Evolutionary conservation across 225 moss, liverwort and hornwort genomes (phyloP), one percentile per base, ranked within the genome.

Genomic region (Neckera pumila): DNA sequence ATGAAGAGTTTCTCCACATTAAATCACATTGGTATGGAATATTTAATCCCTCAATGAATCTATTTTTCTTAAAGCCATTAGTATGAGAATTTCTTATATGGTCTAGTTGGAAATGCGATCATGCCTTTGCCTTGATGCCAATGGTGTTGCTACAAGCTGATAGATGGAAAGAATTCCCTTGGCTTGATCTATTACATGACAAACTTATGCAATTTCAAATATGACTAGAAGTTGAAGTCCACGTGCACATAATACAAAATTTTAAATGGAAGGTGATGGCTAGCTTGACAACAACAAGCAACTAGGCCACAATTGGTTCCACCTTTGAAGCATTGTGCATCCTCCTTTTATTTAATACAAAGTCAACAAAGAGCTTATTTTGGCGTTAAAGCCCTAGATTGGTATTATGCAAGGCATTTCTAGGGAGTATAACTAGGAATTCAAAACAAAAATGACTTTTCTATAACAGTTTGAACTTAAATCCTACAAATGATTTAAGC

Each of bases 281-380:
- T 66, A 66, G 19, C 20, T 36, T 36, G 36, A 66, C 20, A 21
- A 20, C 11, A 66, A 33, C 4, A 33, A 36, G 6, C 11, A 66
- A n/a, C 11, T n/a, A 20, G 11, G 3, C 66, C 12, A 69, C 13
- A 8, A 70, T 13, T 70, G 14, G 38, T 45, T 45, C 45, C 8
- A 66, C 36, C 6, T 11, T 67, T n/a, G n/a, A n/a, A n/a, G n/a
- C n/a, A n/a, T n/a, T 67, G 21, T 67, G 6, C n/a, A 67, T 67
- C n/a, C 7, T 20, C 12, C 1, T n/a, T n/a, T n/a, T n/a, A 12
- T 67, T 67, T 11, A 0, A 2, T 70, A 14, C 1, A 14, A 0
- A 70, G 4, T 40, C 14, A 38, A 14, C 14, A 14, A 38, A 23
- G 38, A 69, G 4, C 14, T 70, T 69, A 38, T 38, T 70, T 40